Percentiles rank a stretch among this genome's conserved stretches.
These are phyloP conservation scores for Penicillium odoratum DNA, from an alignment of 495 filamentous ascomycete species.

Conservation along the genomic window DNA sequence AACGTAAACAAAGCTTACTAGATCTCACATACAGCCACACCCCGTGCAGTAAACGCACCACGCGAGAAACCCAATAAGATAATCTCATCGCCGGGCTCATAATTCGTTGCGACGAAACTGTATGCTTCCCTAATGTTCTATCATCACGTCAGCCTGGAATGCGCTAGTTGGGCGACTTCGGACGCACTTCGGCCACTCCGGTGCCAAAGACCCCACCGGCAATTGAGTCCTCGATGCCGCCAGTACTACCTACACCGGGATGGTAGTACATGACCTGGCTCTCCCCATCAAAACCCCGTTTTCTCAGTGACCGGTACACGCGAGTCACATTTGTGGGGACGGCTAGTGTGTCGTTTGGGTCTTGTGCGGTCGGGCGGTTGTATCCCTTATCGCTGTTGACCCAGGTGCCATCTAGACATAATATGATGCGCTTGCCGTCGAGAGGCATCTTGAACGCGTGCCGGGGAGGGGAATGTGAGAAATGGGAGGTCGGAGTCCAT, in stretches of 20 bases:
- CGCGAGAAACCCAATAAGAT: conserved; percentile 71
- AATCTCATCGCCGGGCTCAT: conserved; percentile 65
- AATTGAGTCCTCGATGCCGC: conserved; percentile 41
- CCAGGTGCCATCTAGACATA: conserved; percentile 50
- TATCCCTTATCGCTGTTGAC: conserved; percentile 31
- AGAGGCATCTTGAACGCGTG: conserved; percentile 9
- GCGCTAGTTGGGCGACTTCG: conserved; percentile 2
- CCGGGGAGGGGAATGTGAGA: not conserved
- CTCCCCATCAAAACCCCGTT: conserved; percentile 25
- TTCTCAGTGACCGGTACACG: conserved; percentile 38
- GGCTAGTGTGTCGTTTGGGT: conserved; percentile 26
- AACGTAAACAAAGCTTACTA: not conserved
- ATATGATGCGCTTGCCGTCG: conserved; percentile 32
- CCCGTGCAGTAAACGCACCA: conserved; percentile 70
- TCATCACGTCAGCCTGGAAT: not conserved
- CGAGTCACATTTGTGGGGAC: conserved; percentile 48
- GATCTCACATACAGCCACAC: conserved; percentile 36
- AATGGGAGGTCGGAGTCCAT: not conserved
- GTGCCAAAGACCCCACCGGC: conserved; percentile 52
- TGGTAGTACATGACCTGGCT: conserved; percentile 56
- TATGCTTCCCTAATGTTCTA: conserved; percentile 65
- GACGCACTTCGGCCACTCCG: conserved; percentile 45
- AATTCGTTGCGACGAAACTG: conserved; percentile 67
- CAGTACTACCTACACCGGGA: conserved; percentile 50
- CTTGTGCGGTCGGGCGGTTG: conserved; percentile 14